Conservation (phyloP, 176 grass and related monocot species). For the Dactylis glomerata region DNA sequence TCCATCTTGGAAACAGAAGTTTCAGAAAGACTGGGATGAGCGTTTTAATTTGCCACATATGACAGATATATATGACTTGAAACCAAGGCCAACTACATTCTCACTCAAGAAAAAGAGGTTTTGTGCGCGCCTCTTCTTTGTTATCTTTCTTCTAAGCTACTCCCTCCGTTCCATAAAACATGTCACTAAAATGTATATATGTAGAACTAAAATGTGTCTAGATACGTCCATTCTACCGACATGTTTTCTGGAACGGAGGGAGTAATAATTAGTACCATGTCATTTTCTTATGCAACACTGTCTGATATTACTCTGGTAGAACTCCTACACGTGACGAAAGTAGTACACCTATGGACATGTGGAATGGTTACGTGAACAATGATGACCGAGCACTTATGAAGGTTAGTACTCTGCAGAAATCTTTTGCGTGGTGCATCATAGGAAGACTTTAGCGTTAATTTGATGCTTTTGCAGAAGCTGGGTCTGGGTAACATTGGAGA, state of each 20-base stretch:
- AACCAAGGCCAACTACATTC: constrained; percentile 73
- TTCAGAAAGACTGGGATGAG: constrained; percentile 67
- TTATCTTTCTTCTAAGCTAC: constrained; percentile 11
- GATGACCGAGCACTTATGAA: constrained; percentile 90
- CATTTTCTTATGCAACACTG: constrained; percentile 7
- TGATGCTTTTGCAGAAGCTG: background rate
- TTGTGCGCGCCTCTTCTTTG: background rate
- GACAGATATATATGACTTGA: constrained; percentile 77
- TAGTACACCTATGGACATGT: constrained; percentile 35
- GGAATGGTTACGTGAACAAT: constrained; percentile 83
- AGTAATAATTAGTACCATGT: background rate
- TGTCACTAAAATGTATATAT: too few species aligned
- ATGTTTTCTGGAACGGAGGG: too few species aligned
- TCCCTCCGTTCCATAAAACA: too few species aligned
- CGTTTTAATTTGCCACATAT: constrained; percentile 72
- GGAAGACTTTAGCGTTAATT: background rate
- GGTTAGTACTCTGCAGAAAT: constrained; percentile 37
- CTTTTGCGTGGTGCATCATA: background rate
- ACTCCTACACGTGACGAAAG: constrained; percentile 41
- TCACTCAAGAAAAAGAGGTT: constrained; percentile 83
- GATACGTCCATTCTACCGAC: too few species aligned
- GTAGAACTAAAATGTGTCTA: too few species aligned
- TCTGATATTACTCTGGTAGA: constrained; percentile 43
- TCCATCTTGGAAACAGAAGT: constrained; percentile 68
- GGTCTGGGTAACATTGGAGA: background rate